Evolutionary conservation across 2,329 filamentous ascomycete species (phyloP).

Genomic region (Scedosporium boydii): DNA sequence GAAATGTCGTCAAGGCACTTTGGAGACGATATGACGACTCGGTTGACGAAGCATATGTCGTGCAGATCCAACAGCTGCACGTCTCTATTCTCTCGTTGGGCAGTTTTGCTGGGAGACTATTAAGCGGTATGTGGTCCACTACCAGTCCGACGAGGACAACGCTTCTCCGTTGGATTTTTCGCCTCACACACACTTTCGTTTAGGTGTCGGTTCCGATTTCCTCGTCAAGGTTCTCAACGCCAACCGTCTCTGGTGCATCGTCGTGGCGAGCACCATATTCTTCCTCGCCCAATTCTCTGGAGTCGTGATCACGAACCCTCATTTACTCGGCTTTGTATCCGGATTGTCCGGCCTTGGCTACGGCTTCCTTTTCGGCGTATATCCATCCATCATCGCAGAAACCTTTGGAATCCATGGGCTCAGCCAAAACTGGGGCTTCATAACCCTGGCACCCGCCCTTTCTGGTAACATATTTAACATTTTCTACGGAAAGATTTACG

Average conservation of each 20-base stretch:
- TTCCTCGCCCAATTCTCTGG: constrained; percentile 69
- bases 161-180: background rate
- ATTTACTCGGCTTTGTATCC: constrained; percentile 68
- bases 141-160: background rate
- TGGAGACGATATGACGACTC: constrained; percentile 79
- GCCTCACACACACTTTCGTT: constrained; percentile 10
- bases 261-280: constrained; percentile 69
- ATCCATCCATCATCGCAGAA: constrained; percentile 80
- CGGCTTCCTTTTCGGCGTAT: constrained; percentile 89
- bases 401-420: constrained; percentile 84
- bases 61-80: constrained; percentile 77
- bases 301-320: constrained; percentile 65
- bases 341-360: constrained; percentile 81
- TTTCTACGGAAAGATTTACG: constrained; percentile 77
- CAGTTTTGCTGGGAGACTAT: constrained; percentile 74
- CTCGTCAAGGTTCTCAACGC: constrained; percentile 72
- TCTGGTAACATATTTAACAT: constrained; percentile 90
- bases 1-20: constrained; percentile 76
- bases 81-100: constrained; percentile 88
- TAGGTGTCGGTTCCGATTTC: constrained; percentile 82
- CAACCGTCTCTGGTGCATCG: constrained; percentile 85
- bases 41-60: constrained; percentile 63
- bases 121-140: constrained; percentile 48
- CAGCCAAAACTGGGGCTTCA: constrained; percentile 92
- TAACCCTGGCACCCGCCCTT: constrained; percentile 81